Base-by-base conservation (phyloP, 73 alveolate genomes). In the Paramecium primaurelia region DNA sequence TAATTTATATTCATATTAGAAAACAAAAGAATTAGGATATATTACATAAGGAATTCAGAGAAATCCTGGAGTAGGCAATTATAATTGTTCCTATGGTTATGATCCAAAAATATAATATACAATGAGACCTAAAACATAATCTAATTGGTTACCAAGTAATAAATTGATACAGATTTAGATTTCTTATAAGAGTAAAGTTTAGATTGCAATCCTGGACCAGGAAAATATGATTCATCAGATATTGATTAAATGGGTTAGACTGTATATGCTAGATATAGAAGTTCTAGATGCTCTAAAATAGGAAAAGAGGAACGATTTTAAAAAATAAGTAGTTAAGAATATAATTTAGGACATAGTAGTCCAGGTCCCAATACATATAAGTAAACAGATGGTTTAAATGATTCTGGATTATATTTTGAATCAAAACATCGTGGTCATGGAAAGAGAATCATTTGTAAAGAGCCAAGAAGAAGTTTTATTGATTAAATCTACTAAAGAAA, bases 11-110 rank as follows among this genome's bases (percentile, higher is more conserved):
- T 45, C 16, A 12, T 26, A 7, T 26, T 45, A 80, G 91, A 42
- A 49, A 18, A 44, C 91, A 2, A 80, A 49, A 44, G 91, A 80
- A 25, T 80, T 42, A 20, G 75, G 91, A 3, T 80, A 80, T 36
- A 42, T 80, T 8, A 47, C 71, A 45, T 42, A 45, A 45, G 58
- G 47, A 22, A 45, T 80, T 42, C 18, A 40, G 16, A 40, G 91
- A 25, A 40, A 80, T 49, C 91, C 91, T 18, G 91, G 91, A 80
- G 91, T 80, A 1, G 91, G 91, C 16, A 45, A 42, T 32, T 80
- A 80, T 64, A 47, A 42, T 49, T 42, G 58, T 26, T 45, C 26
- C 20, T 11, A 18, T 42, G 5, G 30, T 4, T 37, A 40, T 25
- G 58, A 47, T 32, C 44, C 91, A 3, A 80, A 47, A 47, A 47